These are phyloP conservation scores for Plasmodium fragile DNA, from an alignment of 169 alveolate genomes.

Conservation along the genomic window DNA sequence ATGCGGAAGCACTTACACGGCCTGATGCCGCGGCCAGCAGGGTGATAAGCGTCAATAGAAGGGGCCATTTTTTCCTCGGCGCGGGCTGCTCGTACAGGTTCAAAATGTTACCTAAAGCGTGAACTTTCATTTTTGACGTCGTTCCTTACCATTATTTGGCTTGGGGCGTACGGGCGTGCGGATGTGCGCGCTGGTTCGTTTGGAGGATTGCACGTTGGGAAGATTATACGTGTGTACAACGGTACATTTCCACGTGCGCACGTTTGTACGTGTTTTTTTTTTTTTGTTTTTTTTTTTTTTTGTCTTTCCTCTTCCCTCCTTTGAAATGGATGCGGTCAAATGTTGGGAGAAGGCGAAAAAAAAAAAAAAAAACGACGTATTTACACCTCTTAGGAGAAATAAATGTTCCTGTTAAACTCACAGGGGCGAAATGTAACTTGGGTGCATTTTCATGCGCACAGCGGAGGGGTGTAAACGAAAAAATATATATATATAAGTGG, in stretches of 20 bases:
- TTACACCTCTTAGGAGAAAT: neutral
- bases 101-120: neutral
- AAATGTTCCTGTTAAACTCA: neutral
- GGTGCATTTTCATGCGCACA: neutral
- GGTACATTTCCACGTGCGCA: neutral
- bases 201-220: neutral
- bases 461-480: neutral
- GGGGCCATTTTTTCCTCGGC: constrained; percentile 4
- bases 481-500: neutral
- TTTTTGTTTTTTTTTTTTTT: no score
- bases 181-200: neutral
- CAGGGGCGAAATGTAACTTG: neutral
- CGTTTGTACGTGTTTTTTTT: neutral
- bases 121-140: neutral
- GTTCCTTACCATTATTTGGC: neutral
- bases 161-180: neutral
- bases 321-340: neutral
- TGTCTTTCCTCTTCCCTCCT: neutral
- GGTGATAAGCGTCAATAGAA: neutral
- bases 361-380: neutral
- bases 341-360: neutral
- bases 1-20: constrained; percentile 11
- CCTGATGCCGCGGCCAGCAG: constrained; percentile 20
- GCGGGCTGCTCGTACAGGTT: neutral
- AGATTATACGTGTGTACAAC: neutral